Conservation (phyloP, 2,329 filamentous ascomycete genomes). For the Colletotrichum sidae region DNA sequence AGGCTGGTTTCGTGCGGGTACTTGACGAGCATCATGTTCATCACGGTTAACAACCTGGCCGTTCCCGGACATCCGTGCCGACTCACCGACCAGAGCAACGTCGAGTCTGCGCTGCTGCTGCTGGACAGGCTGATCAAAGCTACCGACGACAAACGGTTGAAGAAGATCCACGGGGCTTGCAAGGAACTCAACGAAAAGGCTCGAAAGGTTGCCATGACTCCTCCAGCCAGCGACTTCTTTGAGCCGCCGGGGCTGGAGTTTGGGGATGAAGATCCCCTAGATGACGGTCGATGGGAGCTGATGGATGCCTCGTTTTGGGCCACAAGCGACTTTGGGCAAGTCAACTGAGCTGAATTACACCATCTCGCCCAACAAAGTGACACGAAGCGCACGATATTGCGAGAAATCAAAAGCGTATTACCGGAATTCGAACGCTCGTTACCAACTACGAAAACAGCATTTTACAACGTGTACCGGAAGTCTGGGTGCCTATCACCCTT, state of each 20-base stretch:
- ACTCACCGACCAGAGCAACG: constrained; percentile 26
- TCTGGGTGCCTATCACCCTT: constrained; percentile 33
- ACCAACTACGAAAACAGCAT: not conserved
- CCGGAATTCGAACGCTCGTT: too few species aligned
- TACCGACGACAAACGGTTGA: constrained; percentile 16
- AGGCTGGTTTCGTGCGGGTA: constrained; percentile 33
- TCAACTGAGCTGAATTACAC: too few species aligned
- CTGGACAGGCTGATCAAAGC: constrained; percentile 15
- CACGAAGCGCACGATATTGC: too few species aligned
- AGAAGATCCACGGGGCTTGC: constrained; percentile 22
- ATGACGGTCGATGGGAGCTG: constrained; percentile 15
- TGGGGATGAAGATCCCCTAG: constrained; percentile 16
- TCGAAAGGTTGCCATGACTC: not conserved
- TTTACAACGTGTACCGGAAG: constrained; percentile 31
- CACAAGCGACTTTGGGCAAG: not conserved
- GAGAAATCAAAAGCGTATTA: too few species aligned
- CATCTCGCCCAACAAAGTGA: too few species aligned
- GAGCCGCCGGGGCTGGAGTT: constrained; percentile 20
- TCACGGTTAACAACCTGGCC: constrained; percentile 30
- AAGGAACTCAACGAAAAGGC: constrained; percentile 29
- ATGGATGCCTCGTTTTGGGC: not conserved
- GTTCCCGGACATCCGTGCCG: constrained; percentile 3
- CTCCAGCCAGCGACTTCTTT: not conserved
- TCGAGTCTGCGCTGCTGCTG: constrained; percentile 21
- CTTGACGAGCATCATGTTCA: constrained; percentile 33